These are phyloP conservation scores for Raphidocelis subcapitata DNA, from an alignment of 139 green algal species.

Conservation along the genomic window DNA sequence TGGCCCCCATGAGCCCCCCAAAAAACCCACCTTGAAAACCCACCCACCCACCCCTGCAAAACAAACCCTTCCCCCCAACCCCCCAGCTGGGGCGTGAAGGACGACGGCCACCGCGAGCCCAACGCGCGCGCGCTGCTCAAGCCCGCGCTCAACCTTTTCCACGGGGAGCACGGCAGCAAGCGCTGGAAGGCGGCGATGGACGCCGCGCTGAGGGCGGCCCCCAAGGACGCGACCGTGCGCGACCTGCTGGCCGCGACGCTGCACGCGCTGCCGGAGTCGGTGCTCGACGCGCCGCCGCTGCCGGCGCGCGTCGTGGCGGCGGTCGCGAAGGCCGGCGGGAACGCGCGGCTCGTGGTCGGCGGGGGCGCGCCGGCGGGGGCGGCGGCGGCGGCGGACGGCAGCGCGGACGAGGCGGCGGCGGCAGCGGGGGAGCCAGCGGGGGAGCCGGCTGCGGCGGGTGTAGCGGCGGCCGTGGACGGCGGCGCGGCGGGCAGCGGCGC, in stretches of 20 bases:
- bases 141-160: slow-evolving; percentile 85
- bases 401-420: too few species aligned
- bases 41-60: too few species aligned
- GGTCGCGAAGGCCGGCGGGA: background rate
- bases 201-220: slow-evolving; percentile 4
- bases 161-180: slow-evolving; percentile 64
- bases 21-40: too few species aligned
- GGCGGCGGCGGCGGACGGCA: too few species aligned
- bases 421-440: background rate
- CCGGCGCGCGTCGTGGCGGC: background rate
- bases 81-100: slow-evolving; percentile 40
- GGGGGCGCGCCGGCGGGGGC: too few species aligned
- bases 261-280: slow-evolving; percentile 35
- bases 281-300: slow-evolving; percentile 51
- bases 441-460: background rate
- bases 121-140: slow-evolving; percentile 70
- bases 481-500: too few species aligned
- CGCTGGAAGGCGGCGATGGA: slow-evolving; percentile 60
- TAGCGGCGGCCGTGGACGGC: background rate
- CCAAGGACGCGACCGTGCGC: slow-evolving; percentile 14
- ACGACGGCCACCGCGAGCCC: slow-evolving; percentile 50
- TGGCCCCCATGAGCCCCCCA: too few species aligned
- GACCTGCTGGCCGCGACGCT: slow-evolving; percentile 45
- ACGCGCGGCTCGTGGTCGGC: too few species aligned
- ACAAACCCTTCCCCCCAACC: too few species aligned